Conservation (phyloP, 805 yeast species). For the Kodamaea jinghongensis region DNA sequence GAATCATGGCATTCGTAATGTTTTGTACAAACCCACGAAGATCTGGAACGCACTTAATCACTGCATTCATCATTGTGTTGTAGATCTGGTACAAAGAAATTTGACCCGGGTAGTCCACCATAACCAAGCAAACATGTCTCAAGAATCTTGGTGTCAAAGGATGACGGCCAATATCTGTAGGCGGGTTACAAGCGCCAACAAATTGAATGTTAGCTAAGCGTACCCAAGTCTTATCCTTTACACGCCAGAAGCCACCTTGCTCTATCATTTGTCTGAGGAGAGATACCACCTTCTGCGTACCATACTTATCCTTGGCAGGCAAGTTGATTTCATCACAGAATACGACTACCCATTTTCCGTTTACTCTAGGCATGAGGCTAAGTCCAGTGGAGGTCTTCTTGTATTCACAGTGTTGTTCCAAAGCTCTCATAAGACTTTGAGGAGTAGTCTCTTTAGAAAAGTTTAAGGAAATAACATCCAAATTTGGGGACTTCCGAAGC, state of each 20-base stretch:
- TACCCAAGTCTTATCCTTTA: constrained; percentile 63
- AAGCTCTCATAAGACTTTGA: constrained; percentile 51
- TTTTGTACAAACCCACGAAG: constrained; percentile 51
- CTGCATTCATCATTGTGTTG: constrained; percentile 50
- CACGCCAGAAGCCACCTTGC: constrained; percentile 74
- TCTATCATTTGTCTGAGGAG: constrained; percentile 75
- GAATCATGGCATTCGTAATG: constrained; percentile 65
- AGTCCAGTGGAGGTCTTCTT: constrained; percentile 50
- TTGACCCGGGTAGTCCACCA: constrained; percentile 76
- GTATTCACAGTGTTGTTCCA: constrained; percentile 74
- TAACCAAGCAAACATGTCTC: constrained; percentile 61
- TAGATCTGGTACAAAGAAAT: constrained; percentile 68
- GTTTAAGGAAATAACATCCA: constrained; percentile 66
- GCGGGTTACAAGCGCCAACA: constrained; percentile 96
- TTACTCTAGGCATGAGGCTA: constrained; percentile 53
- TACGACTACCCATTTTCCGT: constrained; percentile 71
- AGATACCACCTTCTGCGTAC: constrained; percentile 68
- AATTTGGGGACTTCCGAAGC: constrained; percentile 52
- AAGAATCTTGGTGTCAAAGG: constrained; percentile 57
- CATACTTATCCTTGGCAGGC: constrained; percentile 69
- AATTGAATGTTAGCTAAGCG: constrained; percentile 61
- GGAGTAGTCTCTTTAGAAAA: constrained; percentile 82
- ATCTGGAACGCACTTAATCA: constrained; percentile 59
- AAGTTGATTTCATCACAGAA: constrained; percentile 92
- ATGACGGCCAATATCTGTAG: constrained; percentile 74